Percentiles rank a stretch among this genome's conserved stretches.
Conservation (phyloP, 1,139 yeast species). For the Meyerozyma elateridarum region DNA sequence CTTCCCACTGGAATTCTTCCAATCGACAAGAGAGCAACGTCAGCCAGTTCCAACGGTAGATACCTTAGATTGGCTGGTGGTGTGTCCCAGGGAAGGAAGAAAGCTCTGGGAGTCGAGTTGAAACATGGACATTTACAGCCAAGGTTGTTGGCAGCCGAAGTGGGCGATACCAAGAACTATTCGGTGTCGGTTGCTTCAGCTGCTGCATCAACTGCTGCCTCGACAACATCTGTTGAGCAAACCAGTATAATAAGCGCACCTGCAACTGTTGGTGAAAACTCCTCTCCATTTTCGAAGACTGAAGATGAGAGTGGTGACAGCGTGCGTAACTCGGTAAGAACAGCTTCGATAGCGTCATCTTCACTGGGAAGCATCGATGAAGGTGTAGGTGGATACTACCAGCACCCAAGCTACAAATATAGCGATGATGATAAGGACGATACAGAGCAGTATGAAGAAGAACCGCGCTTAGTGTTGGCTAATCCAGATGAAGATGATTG, state of each 20-base stretch:
- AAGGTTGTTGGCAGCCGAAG: constrained; percentile 72
- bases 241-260: no score
- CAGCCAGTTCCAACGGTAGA: constrained; percentile 25
- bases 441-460: constrained; percentile 33
- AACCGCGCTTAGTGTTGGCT: constrained; percentile 56
- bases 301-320: no score
- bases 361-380: constrained; percentile 24
- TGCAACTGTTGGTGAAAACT: no score
- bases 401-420: constrained; percentile 38
- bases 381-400: constrained; percentile 34
- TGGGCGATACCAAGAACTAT: constrained; percentile 45
- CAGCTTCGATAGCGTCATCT: constrained; percentile 17
- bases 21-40: constrained; percentile 29
- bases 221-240: no score
- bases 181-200: no score
- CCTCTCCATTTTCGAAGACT: no score
- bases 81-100: constrained; percentile 23
- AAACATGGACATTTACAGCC: constrained; percentile 74
- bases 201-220: no score
- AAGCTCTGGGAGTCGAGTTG: constrained; percentile 53
- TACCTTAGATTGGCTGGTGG: constrained; percentile 30
- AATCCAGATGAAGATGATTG: constrained; percentile 68
- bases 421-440: constrained; percentile 19
- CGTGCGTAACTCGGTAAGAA: no score
- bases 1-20: constrained; percentile 62